Conservation (phyloP, 345 rosid genomes). For the Odontarrhena argentea region DNA sequence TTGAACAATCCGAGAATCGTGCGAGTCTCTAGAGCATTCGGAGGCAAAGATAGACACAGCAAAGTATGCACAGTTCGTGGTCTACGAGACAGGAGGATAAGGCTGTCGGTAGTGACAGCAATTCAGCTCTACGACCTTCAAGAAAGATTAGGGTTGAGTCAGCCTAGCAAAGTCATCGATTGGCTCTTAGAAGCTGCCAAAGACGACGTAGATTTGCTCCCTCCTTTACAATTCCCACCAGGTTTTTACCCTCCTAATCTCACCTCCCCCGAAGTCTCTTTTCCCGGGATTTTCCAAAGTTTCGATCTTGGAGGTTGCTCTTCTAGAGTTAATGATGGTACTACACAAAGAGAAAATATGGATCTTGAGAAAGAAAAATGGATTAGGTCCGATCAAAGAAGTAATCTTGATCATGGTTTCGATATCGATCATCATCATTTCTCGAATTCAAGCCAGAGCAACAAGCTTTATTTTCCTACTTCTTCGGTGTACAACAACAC, state of each 20-base stretch:
- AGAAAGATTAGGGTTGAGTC: conserved; percentile 73
- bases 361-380: conserved; percentile 53
- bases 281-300: conserved; percentile 35
- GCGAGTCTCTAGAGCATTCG: conserved; percentile 70
- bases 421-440: conserved; percentile 41
- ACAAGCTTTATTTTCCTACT: conserved; percentile 33
- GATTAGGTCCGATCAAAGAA: conserved; percentile 33
- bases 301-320: conserved; percentile 46
- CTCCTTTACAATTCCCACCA: conserved; percentile 74
- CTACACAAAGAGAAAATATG: conserved; percentile 29
- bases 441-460: conserved; percentile 47
- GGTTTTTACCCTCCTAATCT: conserved; percentile 60
- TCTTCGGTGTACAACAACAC: conserved; percentile 33
- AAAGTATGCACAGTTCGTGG: conserved; percentile 91
- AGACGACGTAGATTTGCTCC: conserved; percentile 76
- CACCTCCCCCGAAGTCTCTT: conserved; percentile 40
- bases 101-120: conserved; percentile 86
- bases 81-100: conserved; percentile 77
- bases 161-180: conserved; percentile 92
- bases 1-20: conserved; percentile 89
- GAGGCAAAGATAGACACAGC: conserved; percentile 97
- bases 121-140: conserved; percentile 86
- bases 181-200: conserved; percentile 79
- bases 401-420: conserved; percentile 27
- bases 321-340: conserved; percentile 41